Conservation (phyloP, 352 stramenopile genomes). For the Phytophthora constricta region DNA sequence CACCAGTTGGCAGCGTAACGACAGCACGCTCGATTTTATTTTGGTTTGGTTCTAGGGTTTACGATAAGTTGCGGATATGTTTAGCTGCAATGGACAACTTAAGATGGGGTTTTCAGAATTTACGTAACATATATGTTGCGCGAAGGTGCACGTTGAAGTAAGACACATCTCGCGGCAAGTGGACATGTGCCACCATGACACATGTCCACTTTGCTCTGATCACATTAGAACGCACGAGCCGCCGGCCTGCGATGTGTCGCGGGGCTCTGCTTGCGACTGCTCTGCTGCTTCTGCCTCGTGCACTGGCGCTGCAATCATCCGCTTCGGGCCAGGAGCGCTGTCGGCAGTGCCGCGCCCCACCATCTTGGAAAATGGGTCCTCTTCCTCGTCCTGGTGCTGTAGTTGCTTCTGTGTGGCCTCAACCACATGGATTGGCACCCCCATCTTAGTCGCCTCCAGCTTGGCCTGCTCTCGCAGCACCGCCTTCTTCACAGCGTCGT, state of each 20-base stretch:
- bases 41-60: too few relatives aligned
- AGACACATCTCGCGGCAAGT: too few relatives aligned
- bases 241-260: constrained; percentile 4
- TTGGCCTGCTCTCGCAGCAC: constrained; percentile 81
- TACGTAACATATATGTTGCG: too few relatives aligned
- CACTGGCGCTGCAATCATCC: background rate
- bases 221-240: constrained; percentile 38
- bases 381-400: constrained; percentile 37
- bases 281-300: constrained; percentile 3
- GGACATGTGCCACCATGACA: too few relatives aligned
- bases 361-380: constrained; percentile 43
- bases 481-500: constrained; percentile 82
- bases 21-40: background rate
- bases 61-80: too few relatives aligned
- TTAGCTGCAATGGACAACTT: too few relatives aligned
- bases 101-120: too few relatives aligned
- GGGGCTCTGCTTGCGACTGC: constrained; percentile 2
- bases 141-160: too few relatives aligned
- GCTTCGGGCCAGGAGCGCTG: constrained; percentile 6
- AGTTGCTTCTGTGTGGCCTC: constrained; percentile 49
- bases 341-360: constrained; percentile 3
- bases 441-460: constrained; percentile 71
- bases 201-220: too few relatives aligned
- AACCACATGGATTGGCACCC: constrained; percentile 67
- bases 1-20: background rate